Evolutionary conservation across 164 flowering plant species (phyloP).

Genomic region (Pachysandra terminalis): DNA sequence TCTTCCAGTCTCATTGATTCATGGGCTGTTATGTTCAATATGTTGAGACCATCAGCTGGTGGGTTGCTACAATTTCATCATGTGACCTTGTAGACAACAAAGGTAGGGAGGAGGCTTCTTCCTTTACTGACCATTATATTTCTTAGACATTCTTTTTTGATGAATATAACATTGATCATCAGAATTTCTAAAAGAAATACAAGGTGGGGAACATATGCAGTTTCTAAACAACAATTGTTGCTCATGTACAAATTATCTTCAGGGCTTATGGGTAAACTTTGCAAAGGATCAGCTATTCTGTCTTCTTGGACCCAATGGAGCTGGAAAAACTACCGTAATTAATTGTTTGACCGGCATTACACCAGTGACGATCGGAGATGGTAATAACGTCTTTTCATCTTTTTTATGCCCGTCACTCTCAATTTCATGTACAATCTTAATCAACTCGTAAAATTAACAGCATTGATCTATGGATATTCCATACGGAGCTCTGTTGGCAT

Average conservation of each 20-base stretch:
- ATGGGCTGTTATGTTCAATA: background rate
- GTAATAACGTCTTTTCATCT: conserved; percentile 34
- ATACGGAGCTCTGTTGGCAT: conserved; percentile 74
- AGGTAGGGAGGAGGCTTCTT: too few species aligned
- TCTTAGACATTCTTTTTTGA: conserved; percentile 32
- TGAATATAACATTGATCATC: too few species aligned
- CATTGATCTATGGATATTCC: conserved; percentile 82
- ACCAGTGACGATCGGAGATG: conserved; percentile 92
- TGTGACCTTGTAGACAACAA: too few species aligned
- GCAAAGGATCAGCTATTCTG: conserved; percentile 88
- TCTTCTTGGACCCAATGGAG: conserved; percentile 99
- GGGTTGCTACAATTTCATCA: background rate
- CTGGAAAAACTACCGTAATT: conserved; percentile 96
- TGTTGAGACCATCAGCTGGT: background rate
- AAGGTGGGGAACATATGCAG: conserved; percentile 12
- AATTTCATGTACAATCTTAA: background rate
- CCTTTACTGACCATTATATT: too few species aligned
- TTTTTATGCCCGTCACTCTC: background rate
- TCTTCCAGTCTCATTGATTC: background rate
- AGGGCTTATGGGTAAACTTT: conserved; percentile 94
- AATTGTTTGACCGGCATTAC: conserved; percentile 94
- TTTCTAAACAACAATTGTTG: background rate
- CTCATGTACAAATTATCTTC: conserved; percentile 12
- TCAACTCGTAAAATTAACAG: conserved; percentile 37
- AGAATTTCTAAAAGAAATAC: too few species aligned